Base-by-base conservation (phyloP, 805 yeast species). In the Hagleromyces aurorensis region DNA sequence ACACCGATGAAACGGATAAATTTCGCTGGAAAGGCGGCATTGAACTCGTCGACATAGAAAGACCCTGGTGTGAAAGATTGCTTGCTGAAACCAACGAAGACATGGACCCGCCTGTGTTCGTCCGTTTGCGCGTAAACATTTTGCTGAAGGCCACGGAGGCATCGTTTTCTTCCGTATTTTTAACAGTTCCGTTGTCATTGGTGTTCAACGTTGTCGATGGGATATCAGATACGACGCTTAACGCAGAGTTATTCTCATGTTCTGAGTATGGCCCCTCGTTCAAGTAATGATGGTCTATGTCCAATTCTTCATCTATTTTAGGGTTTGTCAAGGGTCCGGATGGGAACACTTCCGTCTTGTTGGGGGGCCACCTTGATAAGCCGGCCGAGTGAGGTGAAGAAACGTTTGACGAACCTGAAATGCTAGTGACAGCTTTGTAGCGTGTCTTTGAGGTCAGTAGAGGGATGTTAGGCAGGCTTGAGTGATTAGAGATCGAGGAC, bases 111-210 rank as follows among this genome's bases (percentile, higher is more conserved):
- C 41, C 43, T 27, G 52, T 51, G 31, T 49, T 50, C 25, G 54
- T 41, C 32, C 52, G 41, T 33, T 50, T 54, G 34, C 49, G 44
- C n/a, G 50, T 43, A 31, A 54, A 52, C 43, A 55, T 43, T 30
- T 53, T 55, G 30, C 52, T 52, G 25, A 55, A 55, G 32, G 59
- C 61, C 16, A 54, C 43, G 6, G 59, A 50, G 4, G 61, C 61
- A 38, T 55, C 61, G 36, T 55, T 55, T 24, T 54, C 59, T 31
- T 53, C 57, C 16, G 29, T 32, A 14, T 23, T 13, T 12, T 23
- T 23, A 12, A 13, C 5, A n/a, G 16, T 14, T 11, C 16, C 26
- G 7, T 13, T 13, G n/a, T 23, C 17, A 8, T 23, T 14, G 4
- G 14, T 23, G 13, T 23, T 23, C 25, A 23, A 12, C 15, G 5